Conservation (phyloP, 305 asterid species). For the Stenogyne calaminthoides region DNA sequence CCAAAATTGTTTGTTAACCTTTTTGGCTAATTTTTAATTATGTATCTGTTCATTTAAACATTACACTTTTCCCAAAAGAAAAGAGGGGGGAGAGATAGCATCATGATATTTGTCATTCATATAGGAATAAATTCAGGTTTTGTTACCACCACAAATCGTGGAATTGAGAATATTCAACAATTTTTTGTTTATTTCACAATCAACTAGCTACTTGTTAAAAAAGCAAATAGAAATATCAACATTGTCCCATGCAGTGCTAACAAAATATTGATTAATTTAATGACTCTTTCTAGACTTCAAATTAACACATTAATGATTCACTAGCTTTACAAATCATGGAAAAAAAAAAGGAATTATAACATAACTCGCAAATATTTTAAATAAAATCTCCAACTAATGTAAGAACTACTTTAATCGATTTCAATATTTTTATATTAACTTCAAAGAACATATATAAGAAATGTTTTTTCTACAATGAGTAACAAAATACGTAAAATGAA, state of each 20-base stretch:
- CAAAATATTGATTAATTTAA: neutral
- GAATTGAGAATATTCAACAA: conserved; percentile 37
- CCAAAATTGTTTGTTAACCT: neutral
- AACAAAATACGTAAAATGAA: too few species aligned
- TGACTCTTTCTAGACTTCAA: neutral
- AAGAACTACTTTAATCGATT: too few species aligned
- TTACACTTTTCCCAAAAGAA: neutral
- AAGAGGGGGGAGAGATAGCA: neutral
- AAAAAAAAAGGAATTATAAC: too few species aligned
- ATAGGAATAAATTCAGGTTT: conserved; percentile 29
- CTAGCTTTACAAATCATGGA: neutral
- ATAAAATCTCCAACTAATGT: too few species aligned
- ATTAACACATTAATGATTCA: neutral
- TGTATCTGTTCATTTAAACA: neutral
- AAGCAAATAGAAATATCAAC: neutral
- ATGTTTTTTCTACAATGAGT: too few species aligned
- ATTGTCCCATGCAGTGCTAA: conserved; percentile 15
- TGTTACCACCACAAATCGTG: conserved; percentile 26
- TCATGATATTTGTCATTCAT: neutral
- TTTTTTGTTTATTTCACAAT: conserved; percentile 26
- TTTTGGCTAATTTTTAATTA: neutral
- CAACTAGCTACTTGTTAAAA: neutral
- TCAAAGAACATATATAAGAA: too few species aligned
- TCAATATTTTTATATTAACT: too few species aligned
- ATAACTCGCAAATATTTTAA: too few species aligned